Base-by-base conservation (phyloP, 1,139 yeast species). In the Meyerozyma guilliermondii region DNA sequence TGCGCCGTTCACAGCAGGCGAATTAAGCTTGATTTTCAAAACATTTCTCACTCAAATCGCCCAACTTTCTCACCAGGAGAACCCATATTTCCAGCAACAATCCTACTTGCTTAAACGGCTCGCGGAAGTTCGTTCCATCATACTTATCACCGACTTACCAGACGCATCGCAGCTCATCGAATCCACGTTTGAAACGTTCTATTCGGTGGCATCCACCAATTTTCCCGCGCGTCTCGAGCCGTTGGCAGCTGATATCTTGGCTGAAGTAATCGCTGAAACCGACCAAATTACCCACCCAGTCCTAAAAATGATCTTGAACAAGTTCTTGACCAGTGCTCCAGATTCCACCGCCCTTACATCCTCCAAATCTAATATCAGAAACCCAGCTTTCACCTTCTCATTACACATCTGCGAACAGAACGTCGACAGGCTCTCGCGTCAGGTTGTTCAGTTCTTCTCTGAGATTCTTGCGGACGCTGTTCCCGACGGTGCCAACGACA, bases 41-140 rank as follows among this genome's bases (percentile, higher is more conserved):
- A 65, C 82, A 6, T 80, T 87, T 53, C 73, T 83, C 50, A 64
- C 66, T 29, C 92, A 86, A 56, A 77, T 89, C 50, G 73, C 72
- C 44, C 71, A 71, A 38, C 62, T 88, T 35, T 60, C 75, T 10
- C 81, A 83, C 46, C 66, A 74, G 1, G 84, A 81, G 24, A 80
- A 81, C 48, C 78, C 87, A 0, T 83, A 80, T 56, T 83, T 78
- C 49, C 68, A 74, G 7, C 91, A 86, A 54, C 82, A 83, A 49
- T 74, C 80, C 36, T 81, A 85, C 52, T 58, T 89, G 31, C 64
- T 89, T 44, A 84, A 85, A 33, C 69, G 83, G 42, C 63, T 89
- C 24, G 83, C 91, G 0, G 95, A 87, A 53, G 88, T 85, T 8
- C 76, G 89, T 54, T 81, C 92, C n/a, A 78, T 85, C 35, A 85